Evolutionary conservation across 2,329 filamentous ascomycete species (phyloP).

Genomic region (Sordariomycetes sp.): DNA sequence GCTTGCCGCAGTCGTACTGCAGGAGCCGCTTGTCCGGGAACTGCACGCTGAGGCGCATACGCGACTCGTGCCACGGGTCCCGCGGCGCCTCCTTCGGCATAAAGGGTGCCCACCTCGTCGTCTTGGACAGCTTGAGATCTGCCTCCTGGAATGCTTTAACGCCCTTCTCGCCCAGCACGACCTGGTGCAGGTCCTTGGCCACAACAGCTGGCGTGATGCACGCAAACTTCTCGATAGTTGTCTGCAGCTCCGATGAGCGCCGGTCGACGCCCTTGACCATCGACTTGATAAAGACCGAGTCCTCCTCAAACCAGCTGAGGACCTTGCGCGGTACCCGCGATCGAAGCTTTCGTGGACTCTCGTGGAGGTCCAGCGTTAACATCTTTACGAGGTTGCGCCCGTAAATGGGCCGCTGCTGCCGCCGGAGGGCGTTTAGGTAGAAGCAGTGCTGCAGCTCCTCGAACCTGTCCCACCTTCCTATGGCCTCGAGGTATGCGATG

Average conservation of each 20-base stretch:
- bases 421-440: conserved; percentile 68
- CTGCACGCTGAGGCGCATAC: conserved; percentile 85
- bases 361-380: conserved; percentile 49
- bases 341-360: conserved; percentile 43
- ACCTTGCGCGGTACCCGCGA: conserved; percentile 49
- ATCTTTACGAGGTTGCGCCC: conserved; percentile 67
- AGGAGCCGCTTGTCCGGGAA: conserved; percentile 94
- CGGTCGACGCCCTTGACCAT: conserved; percentile 66
- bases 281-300: conserved; percentile 46
- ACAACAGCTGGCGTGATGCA: conserved; percentile 86
- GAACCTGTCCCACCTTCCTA: conserved; percentile 53
- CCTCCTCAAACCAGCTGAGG: conserved; percentile 63
- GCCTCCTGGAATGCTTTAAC: conserved; percentile 42
- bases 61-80: conserved; percentile 88
- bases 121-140: conserved; percentile 43
- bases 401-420: conserved; percentile 70
- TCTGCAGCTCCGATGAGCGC: conserved; percentile 59
- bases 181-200: conserved; percentile 59
- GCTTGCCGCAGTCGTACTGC: conserved; percentile 94
- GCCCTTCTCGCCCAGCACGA: conserved; percentile 50
- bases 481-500: conserved; percentile 59
- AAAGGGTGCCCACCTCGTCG: conserved; percentile 40
- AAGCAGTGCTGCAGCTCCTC: conserved; percentile 71
- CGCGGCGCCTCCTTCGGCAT: conserved; percentile 39
- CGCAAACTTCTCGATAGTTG: conserved; percentile 72